These are phyloP conservation scores for Ganoderma resinaceum DNA, from an alignment of 1,284 basidiomycete genomes.

Conservation along the genomic window DNA sequence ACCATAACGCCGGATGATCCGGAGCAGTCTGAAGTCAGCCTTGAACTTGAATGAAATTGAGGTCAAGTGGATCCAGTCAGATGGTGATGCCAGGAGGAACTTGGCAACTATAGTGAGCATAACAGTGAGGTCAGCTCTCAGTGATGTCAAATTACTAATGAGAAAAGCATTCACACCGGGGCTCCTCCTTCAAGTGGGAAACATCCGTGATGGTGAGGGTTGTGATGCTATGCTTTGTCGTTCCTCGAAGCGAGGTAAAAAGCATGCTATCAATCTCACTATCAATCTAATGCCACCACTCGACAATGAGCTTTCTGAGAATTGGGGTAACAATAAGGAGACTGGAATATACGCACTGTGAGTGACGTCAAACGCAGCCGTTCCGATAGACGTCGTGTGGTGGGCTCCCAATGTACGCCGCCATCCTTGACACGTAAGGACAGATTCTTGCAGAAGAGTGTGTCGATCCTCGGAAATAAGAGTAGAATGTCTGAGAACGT, in stretches of 20 bases:
- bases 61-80: not conserved
- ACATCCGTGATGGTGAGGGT: too few species aligned
- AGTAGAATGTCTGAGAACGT: not conserved
- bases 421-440: rapidly evolving
- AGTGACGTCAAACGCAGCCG: not conserved
- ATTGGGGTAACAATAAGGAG: too few species aligned
- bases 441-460: not conserved
- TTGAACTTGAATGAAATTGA: not conserved
- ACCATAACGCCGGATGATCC: too few species aligned
- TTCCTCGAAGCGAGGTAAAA: too few species aligned
- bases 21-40: too few species aligned
- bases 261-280: too few species aligned
- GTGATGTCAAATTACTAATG: too few species aligned
- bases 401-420: not conserved
- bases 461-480: not conserved
- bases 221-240: too few species aligned
- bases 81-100: not conserved
- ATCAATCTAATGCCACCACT: too few species aligned
- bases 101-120: not conserved
- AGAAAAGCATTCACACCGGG: not conserved
- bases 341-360: not conserved
- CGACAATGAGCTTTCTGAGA: not conserved
- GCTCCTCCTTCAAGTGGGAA: too few species aligned
- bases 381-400: not conserved
- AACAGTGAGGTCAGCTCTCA: not conserved